Percentiles rank a stretch among this genome's conserved stretches.
phyloP scores from a whole-genome alignment of 1,139 yeast species.

The Debaryomyces robertsiae region DNA sequence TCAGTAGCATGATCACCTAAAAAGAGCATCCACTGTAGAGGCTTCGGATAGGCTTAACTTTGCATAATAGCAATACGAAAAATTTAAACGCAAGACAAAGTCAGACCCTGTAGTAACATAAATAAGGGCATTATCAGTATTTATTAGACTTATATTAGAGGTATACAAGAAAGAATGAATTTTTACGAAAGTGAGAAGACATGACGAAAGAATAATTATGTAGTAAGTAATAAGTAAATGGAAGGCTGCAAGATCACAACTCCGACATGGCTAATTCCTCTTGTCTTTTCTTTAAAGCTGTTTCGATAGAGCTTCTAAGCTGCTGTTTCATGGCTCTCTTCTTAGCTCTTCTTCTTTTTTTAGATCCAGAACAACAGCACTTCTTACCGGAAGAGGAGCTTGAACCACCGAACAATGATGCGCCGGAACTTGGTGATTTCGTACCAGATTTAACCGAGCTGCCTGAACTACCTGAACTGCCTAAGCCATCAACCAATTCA shows the following conservation, averaged over 20 bases:
- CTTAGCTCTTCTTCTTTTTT: slow-evolving; percentile 17
- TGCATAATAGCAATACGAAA: no score
- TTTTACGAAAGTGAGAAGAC: slow-evolving; percentile 2
- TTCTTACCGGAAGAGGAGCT: slow-evolving; percentile 17
- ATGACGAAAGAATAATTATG: slow-evolving; percentile 2
- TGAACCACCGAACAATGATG: slow-evolving; percentile 12
- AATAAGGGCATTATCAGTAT: background rate
- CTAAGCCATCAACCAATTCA: slow-evolving; percentile 14
- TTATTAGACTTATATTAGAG: slow-evolving; percentile 4
- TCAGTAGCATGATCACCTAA: no score
- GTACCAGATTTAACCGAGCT: slow-evolving; percentile 2
- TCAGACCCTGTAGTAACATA: no score
- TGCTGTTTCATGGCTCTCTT: slow-evolving; percentile 24
- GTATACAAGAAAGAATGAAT: slow-evolving; percentile 2
- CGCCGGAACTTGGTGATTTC: slow-evolving; percentile 15
- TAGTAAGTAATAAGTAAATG: no score
- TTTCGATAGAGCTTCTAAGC: slow-evolving; percentile 21
- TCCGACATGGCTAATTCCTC: background rate
- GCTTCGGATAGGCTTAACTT: no score
- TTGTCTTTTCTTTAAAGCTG: slow-evolving; percentile 13
- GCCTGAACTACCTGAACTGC: slow-evolving; percentile 16
- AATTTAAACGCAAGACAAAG: no score
- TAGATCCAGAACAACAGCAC: slow-evolving; percentile 15
- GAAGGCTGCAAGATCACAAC: no score
- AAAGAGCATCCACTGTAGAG: no score